phyloP scores from a whole-genome alignment of 2,329 filamentous ascomycete genomes.

The Diplocarpon rosae region DNA sequence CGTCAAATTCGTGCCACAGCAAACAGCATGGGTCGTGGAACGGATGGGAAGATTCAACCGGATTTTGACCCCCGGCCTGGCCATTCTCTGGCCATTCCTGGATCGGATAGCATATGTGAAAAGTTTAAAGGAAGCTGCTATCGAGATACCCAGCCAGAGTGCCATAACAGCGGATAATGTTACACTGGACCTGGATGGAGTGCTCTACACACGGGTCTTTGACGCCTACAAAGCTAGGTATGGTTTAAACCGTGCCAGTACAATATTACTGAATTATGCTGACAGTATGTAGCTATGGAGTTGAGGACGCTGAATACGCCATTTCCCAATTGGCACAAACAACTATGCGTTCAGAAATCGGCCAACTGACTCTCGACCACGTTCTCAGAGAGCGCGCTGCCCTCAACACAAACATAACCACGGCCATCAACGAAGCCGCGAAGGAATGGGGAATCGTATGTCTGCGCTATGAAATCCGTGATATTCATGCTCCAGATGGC shows the following conservation, averaged over 20 bases:
- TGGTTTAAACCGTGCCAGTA: slow-evolving; percentile 20
- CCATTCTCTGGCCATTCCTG: slow-evolving; percentile 78
- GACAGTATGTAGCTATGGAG: slow-evolving; percentile 61
- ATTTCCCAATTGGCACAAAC: slow-evolving; percentile 97
- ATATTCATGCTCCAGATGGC: slow-evolving; percentile 89
- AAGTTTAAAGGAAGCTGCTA: slow-evolving; percentile 88
- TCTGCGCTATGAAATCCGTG: slow-evolving; percentile 92
- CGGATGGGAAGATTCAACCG: slow-evolving; percentile 97
- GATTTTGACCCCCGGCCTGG: slow-evolving; percentile 84
- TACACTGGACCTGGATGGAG: slow-evolving; percentile 88
- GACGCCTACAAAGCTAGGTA: slow-evolving; percentile 97
- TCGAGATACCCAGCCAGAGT: slow-evolving; percentile 95
- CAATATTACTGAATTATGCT: neutral
- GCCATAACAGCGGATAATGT: slow-evolving; percentile 99
- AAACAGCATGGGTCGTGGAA: slow-evolving; percentile 99
- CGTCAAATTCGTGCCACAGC: slow-evolving; percentile 95
- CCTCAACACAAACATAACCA: slow-evolving; percentile 96
- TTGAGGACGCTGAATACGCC: slow-evolving; percentile 97
- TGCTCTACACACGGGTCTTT: slow-evolving; percentile 90
- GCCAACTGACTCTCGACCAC: slow-evolving; percentile 90
- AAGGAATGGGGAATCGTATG: slow-evolving; percentile 96
- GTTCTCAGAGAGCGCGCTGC: slow-evolving; percentile 94
- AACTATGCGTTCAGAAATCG: slow-evolving; percentile 97
- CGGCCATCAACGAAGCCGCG: slow-evolving; percentile 94
- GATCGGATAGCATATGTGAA: slow-evolving; percentile 98